phyloP scores from a whole-genome alignment of 1,284 basidiomycete species.

The Malassezia vespertilionis region DNA sequence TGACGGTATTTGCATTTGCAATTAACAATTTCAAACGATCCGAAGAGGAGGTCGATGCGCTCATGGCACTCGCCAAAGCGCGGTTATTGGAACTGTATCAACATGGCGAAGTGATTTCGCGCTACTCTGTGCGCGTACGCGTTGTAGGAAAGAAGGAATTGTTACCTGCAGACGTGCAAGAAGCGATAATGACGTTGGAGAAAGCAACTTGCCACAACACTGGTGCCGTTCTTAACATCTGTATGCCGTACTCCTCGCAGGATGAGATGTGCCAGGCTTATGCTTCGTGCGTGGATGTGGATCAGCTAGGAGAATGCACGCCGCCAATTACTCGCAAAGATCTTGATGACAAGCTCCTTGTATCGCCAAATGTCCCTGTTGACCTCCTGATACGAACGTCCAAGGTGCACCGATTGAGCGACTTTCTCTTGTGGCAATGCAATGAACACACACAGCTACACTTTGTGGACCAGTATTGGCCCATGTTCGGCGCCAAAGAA shows the following conservation, averaged over 20 bases:
- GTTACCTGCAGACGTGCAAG: slow-evolving; percentile 65
- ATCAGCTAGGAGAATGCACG: too few relatives aligned
- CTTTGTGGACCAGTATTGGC: slow-evolving; percentile 84
- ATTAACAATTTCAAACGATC: slow-evolving; percentile 95
- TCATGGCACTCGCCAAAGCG: slow-evolving; percentile 76
- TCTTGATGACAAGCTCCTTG: slow-evolving; percentile 34
- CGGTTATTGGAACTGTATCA: slow-evolving; percentile 69
- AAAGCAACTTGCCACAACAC: slow-evolving; percentile 63
- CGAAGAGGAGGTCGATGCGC: slow-evolving; percentile 68
- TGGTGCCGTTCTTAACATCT: slow-evolving; percentile 82
- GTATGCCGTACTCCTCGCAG: slow-evolving; percentile 82
- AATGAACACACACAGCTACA: slow-evolving; percentile 78
- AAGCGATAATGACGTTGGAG: slow-evolving; percentile 65
- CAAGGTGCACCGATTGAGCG: slow-evolving; percentile 77
- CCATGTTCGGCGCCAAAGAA: slow-evolving; percentile 78
- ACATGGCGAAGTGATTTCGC: slow-evolving; percentile 54
- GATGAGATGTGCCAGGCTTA: slow-evolving; percentile 63
- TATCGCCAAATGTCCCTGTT: slow-evolving; percentile 55
- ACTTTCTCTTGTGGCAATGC: slow-evolving; percentile 84
- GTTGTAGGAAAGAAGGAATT: slow-evolving; percentile 67
- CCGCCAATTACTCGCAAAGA: slow-evolving; percentile 10
- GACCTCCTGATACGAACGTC: slow-evolving; percentile 87
- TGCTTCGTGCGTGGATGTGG: not conserved
- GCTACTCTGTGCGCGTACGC: slow-evolving; percentile 71
- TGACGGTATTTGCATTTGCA: slow-evolving; percentile 88